A percentile compares a stretch with the other conserved stretches of the same genome.
These are phyloP conservation scores for Xylaria sp. DNA, from an alignment of 2,329 filamentous ascomycete genomes.

Conservation along the genomic window DNA sequence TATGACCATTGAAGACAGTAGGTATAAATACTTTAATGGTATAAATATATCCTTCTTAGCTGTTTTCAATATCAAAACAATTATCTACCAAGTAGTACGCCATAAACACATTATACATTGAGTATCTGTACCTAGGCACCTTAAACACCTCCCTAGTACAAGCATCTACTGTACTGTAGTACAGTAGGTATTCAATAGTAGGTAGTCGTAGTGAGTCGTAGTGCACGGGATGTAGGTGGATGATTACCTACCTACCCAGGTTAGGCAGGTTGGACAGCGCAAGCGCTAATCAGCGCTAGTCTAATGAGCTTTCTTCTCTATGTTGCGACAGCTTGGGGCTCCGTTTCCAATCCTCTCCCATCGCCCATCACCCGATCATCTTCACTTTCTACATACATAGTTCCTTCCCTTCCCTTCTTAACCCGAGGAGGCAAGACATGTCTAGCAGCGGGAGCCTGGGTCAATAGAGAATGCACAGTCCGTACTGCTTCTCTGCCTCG, in stretches of 20 bases:
- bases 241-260: neutral
- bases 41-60: too few relatives aligned
- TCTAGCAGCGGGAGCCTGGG: slow-evolving; percentile 18
- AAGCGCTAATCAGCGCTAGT: neutral
- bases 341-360: slow-evolving; percentile 7
- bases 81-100: too few relatives aligned
- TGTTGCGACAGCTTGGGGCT: slow-evolving; percentile 17
- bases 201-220: too few relatives aligned
- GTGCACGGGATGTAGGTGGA: slow-evolving; percentile 9
- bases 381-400: neutral
- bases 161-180: too few relatives aligned
- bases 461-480: slow-evolving; percentile 22
- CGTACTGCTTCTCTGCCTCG: slow-evolving; percentile 16
- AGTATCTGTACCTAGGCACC: too few relatives aligned
- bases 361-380: neutral
- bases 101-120: too few relatives aligned
- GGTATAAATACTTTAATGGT: too few relatives aligned
- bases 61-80: too few relatives aligned
- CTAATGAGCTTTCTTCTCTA: slow-evolving; percentile 15
- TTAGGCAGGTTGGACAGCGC: neutral
- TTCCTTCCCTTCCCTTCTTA: slow-evolving; percentile 10
- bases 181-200: too few relatives aligned
- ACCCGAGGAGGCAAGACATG: slow-evolving; percentile 13
- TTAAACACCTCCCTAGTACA: too few relatives aligned
- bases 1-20: too few relatives aligned